These are phyloP conservation scores for Penicillium sp. DNA, from an alignment of 2,329 filamentous ascomycete species.

Conservation along the genomic window DNA sequence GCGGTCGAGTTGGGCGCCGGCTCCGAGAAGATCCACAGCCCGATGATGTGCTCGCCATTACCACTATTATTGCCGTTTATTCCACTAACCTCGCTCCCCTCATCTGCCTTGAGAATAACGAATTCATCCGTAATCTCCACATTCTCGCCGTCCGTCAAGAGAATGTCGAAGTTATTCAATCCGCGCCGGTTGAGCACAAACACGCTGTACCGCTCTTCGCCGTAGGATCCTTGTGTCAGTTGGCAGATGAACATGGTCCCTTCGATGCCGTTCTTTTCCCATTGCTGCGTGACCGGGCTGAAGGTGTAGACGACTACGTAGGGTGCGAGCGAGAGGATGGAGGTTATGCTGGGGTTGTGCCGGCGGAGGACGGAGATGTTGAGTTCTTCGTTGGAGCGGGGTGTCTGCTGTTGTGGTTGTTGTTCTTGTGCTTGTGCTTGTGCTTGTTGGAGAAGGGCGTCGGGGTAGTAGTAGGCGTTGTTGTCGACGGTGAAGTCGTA, in stretches of 20 bases:
- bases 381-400: conserved; percentile 74
- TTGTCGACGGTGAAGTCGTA: conserved; percentile 58
- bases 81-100: conserved; percentile 15
- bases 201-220: conserved; percentile 51
- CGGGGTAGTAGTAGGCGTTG: conserved; percentile 48
- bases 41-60: conserved; percentile 46
- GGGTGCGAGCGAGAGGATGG: conserved; percentile 74
- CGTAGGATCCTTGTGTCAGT: conserved; percentile 41
- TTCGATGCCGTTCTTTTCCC: conserved; percentile 84
- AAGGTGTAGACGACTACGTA: conserved; percentile 86
- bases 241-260: conserved; percentile 87
- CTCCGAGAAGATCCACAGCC: conserved; percentile 64
- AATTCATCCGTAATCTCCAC: conserved; percentile 63
- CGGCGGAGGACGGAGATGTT: conserved; percentile 81
- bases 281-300: conserved; percentile 58
- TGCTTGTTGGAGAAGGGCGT: conserved; percentile 24
- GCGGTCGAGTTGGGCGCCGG: conserved; percentile 53
- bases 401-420: conserved; percentile 17
- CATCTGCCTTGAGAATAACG: conserved; percentile 54
- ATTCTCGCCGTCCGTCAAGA: conserved; percentile 54
- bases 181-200: conserved; percentile 71
- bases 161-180: conserved; percentile 66
- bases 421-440: conserved; percentile 17
- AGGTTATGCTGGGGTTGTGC: conserved; percentile 69
- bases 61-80: conserved; percentile 16